phyloP scores from a whole-genome alignment of 768 basidiomycete genomes.

The Tulasnella sp. region DNA sequence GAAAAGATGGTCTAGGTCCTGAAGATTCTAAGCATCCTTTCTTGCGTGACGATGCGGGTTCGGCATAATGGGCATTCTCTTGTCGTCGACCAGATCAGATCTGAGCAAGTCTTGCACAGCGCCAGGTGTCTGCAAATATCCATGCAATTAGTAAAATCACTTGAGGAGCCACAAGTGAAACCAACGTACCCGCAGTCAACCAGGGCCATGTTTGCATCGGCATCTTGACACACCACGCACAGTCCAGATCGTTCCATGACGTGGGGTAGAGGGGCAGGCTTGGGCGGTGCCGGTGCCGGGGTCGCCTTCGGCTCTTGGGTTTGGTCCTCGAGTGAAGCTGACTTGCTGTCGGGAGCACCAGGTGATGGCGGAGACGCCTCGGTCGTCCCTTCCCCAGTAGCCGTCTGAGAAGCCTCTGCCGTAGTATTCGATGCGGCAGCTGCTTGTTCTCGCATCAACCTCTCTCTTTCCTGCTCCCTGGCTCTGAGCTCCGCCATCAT shows the following conservation, averaged over 20 bases:
- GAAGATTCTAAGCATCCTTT: constrained; percentile 74
- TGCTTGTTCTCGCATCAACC: neutral
- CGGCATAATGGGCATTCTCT: constrained; percentile 89
- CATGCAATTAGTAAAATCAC: constrained; percentile 1
- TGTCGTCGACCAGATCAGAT: constrained; percentile 71
- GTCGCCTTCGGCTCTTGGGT: neutral
- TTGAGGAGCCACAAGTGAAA: neutral
- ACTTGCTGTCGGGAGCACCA: neutral
- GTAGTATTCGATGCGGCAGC: neutral
- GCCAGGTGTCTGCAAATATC: constrained; percentile 60
- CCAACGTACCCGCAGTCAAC: constrained; percentile 85
- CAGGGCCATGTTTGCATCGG: constrained; percentile 88
- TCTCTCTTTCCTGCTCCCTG: constrained; percentile 16
- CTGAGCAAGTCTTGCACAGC: constrained; percentile 74
- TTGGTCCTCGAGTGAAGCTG: neutral
- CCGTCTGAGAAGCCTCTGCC: neutral
- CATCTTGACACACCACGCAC: constrained; percentile 91
- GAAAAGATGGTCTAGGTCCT: constrained; percentile 41
- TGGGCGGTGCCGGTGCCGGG: constrained; percentile 12
- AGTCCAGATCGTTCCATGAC: constrained; percentile 62
- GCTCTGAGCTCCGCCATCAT: constrained; percentile 29
- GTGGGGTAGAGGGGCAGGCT: constrained; percentile 2
- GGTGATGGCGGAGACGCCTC: neutral
- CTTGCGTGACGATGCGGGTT: constrained; percentile 81
- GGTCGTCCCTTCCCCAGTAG: neutral